Evolutionary conservation across 345 rosid species (phyloP), one percentile per base, ranked within the genome.

Genomic region (Rhodamnia argentea): DNA sequence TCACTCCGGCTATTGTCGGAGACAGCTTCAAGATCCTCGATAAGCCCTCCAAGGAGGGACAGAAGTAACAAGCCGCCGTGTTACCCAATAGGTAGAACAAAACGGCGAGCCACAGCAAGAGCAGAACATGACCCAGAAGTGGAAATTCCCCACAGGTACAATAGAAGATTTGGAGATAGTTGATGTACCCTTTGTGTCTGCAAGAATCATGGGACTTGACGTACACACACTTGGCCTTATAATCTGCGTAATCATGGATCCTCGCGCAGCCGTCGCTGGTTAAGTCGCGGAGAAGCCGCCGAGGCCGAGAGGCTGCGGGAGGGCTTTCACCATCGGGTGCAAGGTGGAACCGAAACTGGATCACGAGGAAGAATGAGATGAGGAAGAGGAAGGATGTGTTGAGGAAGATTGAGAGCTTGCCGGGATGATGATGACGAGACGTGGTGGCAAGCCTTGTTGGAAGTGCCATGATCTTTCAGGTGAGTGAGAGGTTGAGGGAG

Each of bases 1-100:
- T 95, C 16, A 93, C 94, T 24, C 99, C 98, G 0, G 99, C 98
- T 7, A 96, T 91, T 1, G 98, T 93, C 0, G 98, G 99, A n/a
- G 98, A 93, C 60, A 96, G 95, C 83, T 90, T 94, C 58, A 95
- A 88, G 86, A 95, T n/a, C 86, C 89, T 95, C 29, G 99, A 95
- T 87, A 96, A 87, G 87, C 88, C 90, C 60, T 95, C 98, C 32
- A 96, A 86, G 4, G 98, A 94, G 15, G 93, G 92, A 78, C 99
- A 96, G 92, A 96, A 96, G 88, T 93, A 96, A 4, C 90, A 89
- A 9, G 99, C 93, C 3, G 99, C 96, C 5, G 99, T 96, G 82
- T 94, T 92, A 15, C 98, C 98, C 51, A 97, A n/a, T 4, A 96
- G 88, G 82, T 97, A 96, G 90, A 97, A 97, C 59, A 96, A 83